These are phyloP conservation scores for Lobosporangium transversale DNA, from an alignment of 192 early-diverging fungal species.

Conservation along the genomic window DNA sequence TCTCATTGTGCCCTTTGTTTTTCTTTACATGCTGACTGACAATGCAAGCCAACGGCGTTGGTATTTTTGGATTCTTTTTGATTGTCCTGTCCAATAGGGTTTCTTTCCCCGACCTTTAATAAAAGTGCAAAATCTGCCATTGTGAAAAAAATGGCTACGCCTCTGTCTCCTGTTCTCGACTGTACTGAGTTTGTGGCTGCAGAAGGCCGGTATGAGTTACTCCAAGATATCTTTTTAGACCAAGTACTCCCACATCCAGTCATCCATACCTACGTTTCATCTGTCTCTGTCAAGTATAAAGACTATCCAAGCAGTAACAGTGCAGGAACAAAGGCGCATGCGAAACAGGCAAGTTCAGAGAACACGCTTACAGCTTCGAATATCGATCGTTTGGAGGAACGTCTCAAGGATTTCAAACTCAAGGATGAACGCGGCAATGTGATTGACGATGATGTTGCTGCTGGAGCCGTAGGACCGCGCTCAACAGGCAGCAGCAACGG, in stretches of 20 bases:
- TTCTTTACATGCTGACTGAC: background rate
- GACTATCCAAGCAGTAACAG: constrained; percentile 44
- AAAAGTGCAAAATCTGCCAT: no score
- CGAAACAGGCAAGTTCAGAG: constrained; percentile 35
- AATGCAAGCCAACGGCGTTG: background rate
- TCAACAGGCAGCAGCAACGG: background rate
- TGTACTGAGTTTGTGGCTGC: constrained; percentile 61
- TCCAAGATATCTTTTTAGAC: constrained; percentile 59
- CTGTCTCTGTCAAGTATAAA: constrained; percentile 69
- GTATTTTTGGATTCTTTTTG: background rate
- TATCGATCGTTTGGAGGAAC: constrained; percentile 43
- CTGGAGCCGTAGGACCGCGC: background rate
- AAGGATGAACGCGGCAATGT: constrained; percentile 22
- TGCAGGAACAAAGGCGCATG: constrained; percentile 10
- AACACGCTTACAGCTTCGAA: constrained; percentile 37
- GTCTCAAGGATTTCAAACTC: constrained; percentile 43
- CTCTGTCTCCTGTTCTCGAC: constrained; percentile 52
- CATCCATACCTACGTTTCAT: constrained; percentile 60
- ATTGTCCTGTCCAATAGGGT: background rate
- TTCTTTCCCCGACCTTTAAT: no score
- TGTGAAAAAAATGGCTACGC: constrained; percentile 50
- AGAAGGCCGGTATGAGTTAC: constrained; percentile 61
- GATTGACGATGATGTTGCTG: constrained; percentile 5
- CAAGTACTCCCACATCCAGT: constrained; percentile 56
- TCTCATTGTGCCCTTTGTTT: background rate